Evolutionary conservation across 768 basidiomycete genomes (phyloP).

Genomic region (Lactarius psammicola): DNA sequence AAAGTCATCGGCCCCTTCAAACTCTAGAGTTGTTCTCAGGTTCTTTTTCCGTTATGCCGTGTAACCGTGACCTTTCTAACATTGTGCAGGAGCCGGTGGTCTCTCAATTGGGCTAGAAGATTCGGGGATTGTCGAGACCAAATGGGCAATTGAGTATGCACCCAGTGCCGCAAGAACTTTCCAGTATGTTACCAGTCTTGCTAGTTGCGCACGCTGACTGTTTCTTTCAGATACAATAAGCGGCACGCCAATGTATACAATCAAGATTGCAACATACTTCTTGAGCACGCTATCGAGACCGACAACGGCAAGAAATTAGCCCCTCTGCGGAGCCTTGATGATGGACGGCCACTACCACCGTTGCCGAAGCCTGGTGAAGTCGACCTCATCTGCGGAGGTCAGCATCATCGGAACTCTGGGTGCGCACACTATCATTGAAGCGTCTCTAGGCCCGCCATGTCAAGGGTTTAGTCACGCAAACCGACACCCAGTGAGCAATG

Average conservation of each 20-base stretch:
- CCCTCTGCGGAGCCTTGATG: constrained; percentile 42
- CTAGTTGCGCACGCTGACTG: constrained; percentile 6
- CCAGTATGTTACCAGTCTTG: constrained; percentile 40
- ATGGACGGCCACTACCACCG: constrained; percentile 38
- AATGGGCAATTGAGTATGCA: constrained; percentile 67
- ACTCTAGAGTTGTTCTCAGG: constrained; percentile 72
- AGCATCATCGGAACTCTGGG: constrained; percentile 22
- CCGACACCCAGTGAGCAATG: constrained; percentile 48
- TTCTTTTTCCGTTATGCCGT: constrained; percentile 30
- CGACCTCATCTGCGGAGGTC: constrained; percentile 75
- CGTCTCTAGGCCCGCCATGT: constrained; percentile 63
- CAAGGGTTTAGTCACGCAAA: constrained; percentile 71
- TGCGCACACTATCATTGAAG: not conserved
- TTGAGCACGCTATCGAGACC: constrained; percentile 56
- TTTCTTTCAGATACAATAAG: constrained; percentile 55
- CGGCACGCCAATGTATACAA: constrained; percentile 59
- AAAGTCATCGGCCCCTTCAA: constrained; percentile 46
- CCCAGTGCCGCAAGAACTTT: constrained; percentile 65
- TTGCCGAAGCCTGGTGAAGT: constrained; percentile 62
- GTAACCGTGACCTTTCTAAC: not conserved
- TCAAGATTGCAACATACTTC: constrained; percentile 57
- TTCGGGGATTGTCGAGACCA: constrained; percentile 60
- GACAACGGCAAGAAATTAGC: constrained; percentile 42
- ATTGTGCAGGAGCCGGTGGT: constrained; percentile 67
- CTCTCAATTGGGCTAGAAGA: constrained; percentile 65